Evolutionary conservation across 2,329 filamentous ascomycete genomes (phyloP).

Genomic region (Mollisiaceae sp.): DNA sequence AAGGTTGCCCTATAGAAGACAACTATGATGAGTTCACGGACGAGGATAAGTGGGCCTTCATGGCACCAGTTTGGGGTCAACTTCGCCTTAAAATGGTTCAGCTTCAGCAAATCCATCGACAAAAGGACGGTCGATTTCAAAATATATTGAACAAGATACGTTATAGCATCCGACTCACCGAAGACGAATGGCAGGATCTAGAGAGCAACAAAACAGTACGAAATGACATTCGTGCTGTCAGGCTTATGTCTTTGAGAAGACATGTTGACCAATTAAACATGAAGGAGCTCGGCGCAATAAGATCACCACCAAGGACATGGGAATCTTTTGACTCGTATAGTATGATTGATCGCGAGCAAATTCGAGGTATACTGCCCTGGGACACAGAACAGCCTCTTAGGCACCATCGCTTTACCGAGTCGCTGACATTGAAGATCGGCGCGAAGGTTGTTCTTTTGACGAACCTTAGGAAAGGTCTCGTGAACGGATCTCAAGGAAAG

Average conservation of each 20-base stretch:
- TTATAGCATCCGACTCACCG: slow-evolving; percentile 24
- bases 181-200: slow-evolving; percentile 34
- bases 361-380: slow-evolving; percentile 1
- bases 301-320: slow-evolving; percentile 25
- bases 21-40: not conserved
- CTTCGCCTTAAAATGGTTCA: slow-evolving; percentile 34
- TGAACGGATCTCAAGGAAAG: slow-evolving; percentile 40
- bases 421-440: slow-evolving; percentile 33
- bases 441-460: slow-evolving; percentile 38
- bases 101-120: slow-evolving; percentile 39
- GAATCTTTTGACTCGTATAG: slow-evolving; percentile 22
- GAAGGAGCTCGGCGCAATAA: slow-evolving; percentile 11
- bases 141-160: slow-evolving; percentile 39
- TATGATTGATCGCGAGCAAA: not conserved
- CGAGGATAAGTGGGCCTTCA: slow-evolving; percentile 40
- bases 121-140: slow-evolving; percentile 37
- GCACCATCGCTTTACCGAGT: slow-evolving; percentile 29
- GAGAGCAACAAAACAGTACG: slow-evolving; percentile 28
- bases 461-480: slow-evolving; percentile 34
- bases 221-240: slow-evolving; percentile 26
- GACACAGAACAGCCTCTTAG: slow-evolving; percentile 26
- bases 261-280: slow-evolving; percentile 31
- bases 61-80: slow-evolving; percentile 34
- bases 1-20: slow-evolving; percentile 10
- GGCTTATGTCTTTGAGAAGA: slow-evolving; percentile 33